A percentile compares a stretch with the other conserved stretches of the same genome.
Evolutionary conservation across 2,329 filamentous ascomycete species (phyloP).

Genomic region (Trichoderma lentiforme): DNA sequence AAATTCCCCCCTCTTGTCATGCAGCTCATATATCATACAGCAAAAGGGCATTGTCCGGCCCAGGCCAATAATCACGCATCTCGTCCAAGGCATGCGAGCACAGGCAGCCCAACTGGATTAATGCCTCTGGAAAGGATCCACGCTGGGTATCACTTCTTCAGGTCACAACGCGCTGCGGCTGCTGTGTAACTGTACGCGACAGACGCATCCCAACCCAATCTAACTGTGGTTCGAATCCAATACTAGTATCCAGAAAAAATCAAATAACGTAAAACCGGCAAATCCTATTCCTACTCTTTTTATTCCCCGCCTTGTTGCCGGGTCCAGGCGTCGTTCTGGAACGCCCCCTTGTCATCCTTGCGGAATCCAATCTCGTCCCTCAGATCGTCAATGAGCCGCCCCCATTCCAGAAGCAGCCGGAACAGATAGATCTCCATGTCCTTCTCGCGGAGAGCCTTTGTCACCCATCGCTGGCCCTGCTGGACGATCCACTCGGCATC

Average conservation of each 20-base stretch:
- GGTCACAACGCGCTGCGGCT: neutral
- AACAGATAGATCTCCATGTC: conserved; percentile 84
- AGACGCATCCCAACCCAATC: conserved; percentile 14
- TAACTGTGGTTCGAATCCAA: neutral
- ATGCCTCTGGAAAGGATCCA: neutral
- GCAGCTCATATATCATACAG: conserved; percentile 11
- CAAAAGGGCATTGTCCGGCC: neutral
- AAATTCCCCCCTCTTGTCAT: neutral
- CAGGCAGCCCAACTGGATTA: neutral
- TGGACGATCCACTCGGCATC: conserved; percentile 65
- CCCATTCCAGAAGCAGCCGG: conserved; percentile 74
- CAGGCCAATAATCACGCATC: conserved; percentile 2
- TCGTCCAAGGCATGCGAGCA: neutral
- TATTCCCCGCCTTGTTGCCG: neutral
- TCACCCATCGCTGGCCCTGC: conserved; percentile 63
- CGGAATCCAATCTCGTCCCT: conserved; percentile 45
- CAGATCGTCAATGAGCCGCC: conserved; percentile 61
- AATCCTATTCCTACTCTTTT: neutral
- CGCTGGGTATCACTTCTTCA: neutral
- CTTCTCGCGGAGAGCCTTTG: conserved; percentile 59
- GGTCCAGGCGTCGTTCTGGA: conserved; percentile 32
- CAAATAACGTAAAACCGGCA: conserved; percentile 1
- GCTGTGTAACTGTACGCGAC: conserved; percentile 1
- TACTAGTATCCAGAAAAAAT: neutral
- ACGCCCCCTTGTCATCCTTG: conserved; percentile 28